Evolutionary conservation across 2,329 filamentous ascomycete species (phyloP).

Genomic region (Fulvia fulva): DNA sequence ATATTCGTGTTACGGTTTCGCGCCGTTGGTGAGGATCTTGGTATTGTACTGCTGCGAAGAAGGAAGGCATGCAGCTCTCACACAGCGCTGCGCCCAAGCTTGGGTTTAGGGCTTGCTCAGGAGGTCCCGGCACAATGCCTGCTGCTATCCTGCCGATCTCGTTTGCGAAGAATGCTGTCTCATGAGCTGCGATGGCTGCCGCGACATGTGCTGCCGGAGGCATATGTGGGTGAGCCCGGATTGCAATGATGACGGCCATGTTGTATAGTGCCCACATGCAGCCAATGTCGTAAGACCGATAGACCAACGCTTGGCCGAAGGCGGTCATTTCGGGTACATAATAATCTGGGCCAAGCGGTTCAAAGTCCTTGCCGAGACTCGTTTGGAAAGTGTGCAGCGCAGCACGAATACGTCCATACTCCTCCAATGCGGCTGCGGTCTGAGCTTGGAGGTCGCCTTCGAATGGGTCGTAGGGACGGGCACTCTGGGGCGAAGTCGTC

Average conservation of each 20-base stretch:
- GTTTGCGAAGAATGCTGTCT: slow-evolving; percentile 68
- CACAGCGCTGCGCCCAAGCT: slow-evolving; percentile 75
- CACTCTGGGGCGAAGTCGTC: slow-evolving; percentile 21
- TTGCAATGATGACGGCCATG: slow-evolving; percentile 76
- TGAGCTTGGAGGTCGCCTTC: slow-evolving; percentile 56
- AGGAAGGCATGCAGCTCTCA: slow-evolving; percentile 76
- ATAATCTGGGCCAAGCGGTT: slow-evolving; percentile 67
- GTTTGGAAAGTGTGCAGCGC: slow-evolving; percentile 65
- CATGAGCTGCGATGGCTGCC: slow-evolving; percentile 68
- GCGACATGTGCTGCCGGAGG: slow-evolving; percentile 86
- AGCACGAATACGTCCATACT: slow-evolving; percentile 72
- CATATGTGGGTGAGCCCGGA: slow-evolving; percentile 82
- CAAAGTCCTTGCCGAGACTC: slow-evolving; percentile 70
- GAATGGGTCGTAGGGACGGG: slow-evolving; percentile 43
- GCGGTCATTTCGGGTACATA: slow-evolving; percentile 61
- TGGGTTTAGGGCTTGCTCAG: slow-evolving; percentile 63
- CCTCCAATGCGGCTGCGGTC: slow-evolving; percentile 65
- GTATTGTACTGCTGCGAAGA: slow-evolving; percentile 82
- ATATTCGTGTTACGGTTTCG: slow-evolving; percentile 71
- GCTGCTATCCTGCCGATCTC: slow-evolving; percentile 76
- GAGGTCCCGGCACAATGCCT: slow-evolving; percentile 54
- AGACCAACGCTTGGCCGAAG: slow-evolving; percentile 77
- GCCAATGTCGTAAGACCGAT: slow-evolving; percentile 81
- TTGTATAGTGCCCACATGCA: slow-evolving; percentile 85
- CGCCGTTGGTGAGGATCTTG: slow-evolving; percentile 66